Percentiles rank a stretch among this genome's conserved stretches.
phyloP scores from a whole-genome alignment of 371 early-diverging fungal genomes.

The Neoconidiobolus thromboides region DNA sequence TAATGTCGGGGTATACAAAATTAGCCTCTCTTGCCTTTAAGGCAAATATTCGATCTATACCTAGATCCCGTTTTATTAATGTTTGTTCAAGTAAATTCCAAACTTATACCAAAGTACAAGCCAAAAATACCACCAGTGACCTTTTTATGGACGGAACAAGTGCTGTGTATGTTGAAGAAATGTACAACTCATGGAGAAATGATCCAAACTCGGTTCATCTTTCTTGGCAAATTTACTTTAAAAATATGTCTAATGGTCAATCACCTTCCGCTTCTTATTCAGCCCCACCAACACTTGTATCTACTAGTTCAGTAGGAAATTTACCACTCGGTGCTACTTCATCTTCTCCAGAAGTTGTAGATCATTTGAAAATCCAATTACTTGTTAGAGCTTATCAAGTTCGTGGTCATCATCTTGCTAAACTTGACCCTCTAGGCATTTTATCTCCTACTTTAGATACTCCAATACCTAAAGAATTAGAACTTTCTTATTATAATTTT shows the following conservation, averaged over 20 bases:
- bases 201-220: conserved; percentile 87
- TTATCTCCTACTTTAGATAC: conserved; percentile 32
- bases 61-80: no score
- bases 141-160: conserved; percentile 59
- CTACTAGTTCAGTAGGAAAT: conserved; percentile 8
- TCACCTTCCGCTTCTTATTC: conserved; percentile 54
- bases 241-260: conserved; percentile 58
- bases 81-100: no score
- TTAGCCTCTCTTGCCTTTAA: no score
- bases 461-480: conserved; percentile 61
- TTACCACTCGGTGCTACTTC: conserved; percentile 11
- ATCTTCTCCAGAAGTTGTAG: conserved; percentile 48
- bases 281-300: conserved; percentile 53
- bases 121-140: conserved; percentile 11
- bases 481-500: conserved; percentile 78
- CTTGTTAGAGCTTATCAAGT: conserved; percentile 91
- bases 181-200: conserved; percentile 81
- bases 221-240: conserved; percentile 93
- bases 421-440: conserved; percentile 84
- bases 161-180: conserved; percentile 81
- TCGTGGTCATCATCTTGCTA: conserved; percentile 89
- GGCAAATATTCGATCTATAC: no score
- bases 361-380: conserved; percentile 96
- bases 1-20: no score
- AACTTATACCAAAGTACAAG: no score